phyloP scores from a whole-genome alignment of 768 basidiomycete species.

The Fomitopsis serialis region DNA sequence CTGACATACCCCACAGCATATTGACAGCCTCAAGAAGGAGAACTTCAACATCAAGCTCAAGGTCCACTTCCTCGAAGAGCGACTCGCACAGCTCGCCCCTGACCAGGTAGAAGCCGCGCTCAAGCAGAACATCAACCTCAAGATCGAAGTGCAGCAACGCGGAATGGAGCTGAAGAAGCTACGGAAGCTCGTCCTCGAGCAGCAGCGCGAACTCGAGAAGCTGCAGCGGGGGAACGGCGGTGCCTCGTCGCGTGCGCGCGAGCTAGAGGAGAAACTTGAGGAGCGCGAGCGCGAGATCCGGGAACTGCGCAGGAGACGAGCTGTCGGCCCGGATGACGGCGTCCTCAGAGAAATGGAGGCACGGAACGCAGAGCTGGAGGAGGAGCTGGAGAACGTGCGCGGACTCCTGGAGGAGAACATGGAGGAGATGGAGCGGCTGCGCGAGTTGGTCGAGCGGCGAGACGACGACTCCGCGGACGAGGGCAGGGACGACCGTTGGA shows the following conservation, averaged over 20 bases:
- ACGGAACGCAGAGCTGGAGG: constrained; percentile 65
- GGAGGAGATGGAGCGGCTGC: constrained; percentile 74
- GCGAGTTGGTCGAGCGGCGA: constrained; percentile 56
- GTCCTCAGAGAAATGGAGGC: constrained; percentile 50
- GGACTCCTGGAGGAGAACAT: constrained; percentile 75
- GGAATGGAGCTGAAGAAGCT: constrained; percentile 89
- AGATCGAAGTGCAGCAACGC: constrained; percentile 86
- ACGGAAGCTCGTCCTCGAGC: constrained; percentile 81
- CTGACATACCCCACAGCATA: constrained; percentile 53
- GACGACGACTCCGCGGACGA: constrained; percentile 39
- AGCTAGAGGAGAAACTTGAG: constrained; percentile 71
- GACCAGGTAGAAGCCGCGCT: constrained; percentile 90
- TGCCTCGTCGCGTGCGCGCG: constrained; percentile 53
- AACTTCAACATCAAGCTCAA: constrained; percentile 96
- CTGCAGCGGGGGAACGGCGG: constrained; percentile 45
- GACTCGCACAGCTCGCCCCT: constrained; percentile 81
- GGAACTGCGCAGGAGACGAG: constrained; percentile 53
- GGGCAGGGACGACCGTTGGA: constrained; percentile 38
- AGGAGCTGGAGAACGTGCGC: constrained; percentile 65
- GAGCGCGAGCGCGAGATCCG: constrained; percentile 67
- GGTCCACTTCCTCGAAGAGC: constrained; percentile 93
- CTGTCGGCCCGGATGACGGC: constrained; percentile 37
- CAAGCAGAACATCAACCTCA: constrained; percentile 90
- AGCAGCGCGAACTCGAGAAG: constrained; percentile 74
- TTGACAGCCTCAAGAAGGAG: constrained; percentile 93